phyloP scores from a whole-genome alignment of 108 stramenopile genomes.

The Pinguiococcus pyrenoidosus region DNA sequence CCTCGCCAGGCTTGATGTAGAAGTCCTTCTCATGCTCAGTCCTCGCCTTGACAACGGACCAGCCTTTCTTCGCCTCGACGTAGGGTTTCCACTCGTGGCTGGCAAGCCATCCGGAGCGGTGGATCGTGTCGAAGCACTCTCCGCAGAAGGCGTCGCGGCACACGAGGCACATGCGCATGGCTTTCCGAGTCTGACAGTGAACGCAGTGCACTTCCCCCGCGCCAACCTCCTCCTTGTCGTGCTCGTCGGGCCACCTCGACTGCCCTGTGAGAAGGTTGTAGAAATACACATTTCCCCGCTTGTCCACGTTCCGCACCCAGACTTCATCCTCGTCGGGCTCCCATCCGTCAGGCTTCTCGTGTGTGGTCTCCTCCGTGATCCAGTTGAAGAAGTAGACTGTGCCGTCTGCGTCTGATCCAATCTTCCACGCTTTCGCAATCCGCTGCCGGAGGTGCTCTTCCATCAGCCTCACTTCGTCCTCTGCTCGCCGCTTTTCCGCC shows the following conservation, averaged over 20 bases:
- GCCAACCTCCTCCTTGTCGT: conserved; percentile 4
- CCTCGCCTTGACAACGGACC: conserved; percentile 6
- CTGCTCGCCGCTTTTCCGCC: neutral
- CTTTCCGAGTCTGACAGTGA: neutral
- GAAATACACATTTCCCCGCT: conserved; percentile 7
- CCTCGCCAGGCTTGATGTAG: conserved; percentile 3
- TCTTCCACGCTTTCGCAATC: neutral
- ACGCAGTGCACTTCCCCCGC: conserved; percentile 4
- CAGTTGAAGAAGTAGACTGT: conserved; percentile 11
- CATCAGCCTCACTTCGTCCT: neutral
- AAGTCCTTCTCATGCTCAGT: conserved; percentile 4
- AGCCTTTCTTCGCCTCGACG: conserved; percentile 2
- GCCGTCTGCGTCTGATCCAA: conserved; percentile 1
- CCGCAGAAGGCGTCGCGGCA: conserved; percentile 10
- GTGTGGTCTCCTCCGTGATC: conserved; percentile 4
- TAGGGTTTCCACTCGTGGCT: conserved; percentile 1
- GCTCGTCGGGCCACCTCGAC: conserved; percentile 3
- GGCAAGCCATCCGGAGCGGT: neutral
- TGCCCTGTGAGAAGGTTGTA: conserved; percentile 8
- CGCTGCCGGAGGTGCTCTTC: conserved; percentile 1
- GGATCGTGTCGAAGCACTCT: conserved; percentile 5
- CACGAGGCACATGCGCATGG: neutral
- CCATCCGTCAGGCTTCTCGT: conserved; percentile 4
- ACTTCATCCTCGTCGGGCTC: neutral
- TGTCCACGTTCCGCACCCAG: conserved; percentile 7